phyloP scores from a whole-genome alignment of 805 yeast species.

The Ogataea neopini region DNA sequence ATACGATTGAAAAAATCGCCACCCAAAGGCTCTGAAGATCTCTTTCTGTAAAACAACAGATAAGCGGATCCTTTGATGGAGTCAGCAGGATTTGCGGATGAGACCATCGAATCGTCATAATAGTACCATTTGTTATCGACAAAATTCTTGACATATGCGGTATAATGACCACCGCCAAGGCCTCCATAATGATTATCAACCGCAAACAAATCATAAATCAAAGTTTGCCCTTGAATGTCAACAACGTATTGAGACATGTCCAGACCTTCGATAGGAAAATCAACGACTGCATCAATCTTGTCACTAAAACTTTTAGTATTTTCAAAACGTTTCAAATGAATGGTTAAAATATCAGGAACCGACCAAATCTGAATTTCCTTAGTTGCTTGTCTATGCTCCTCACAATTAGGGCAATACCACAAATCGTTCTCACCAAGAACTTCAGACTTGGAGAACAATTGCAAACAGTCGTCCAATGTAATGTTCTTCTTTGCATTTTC shows the following conservation, averaged over 20 bases:
- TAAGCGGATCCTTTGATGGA: conserved; percentile 81
- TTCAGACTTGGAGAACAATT: conserved; percentile 76
- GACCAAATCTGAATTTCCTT: conserved; percentile 91
- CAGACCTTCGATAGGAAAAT: conserved; percentile 82
- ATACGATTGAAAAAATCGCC: conserved; percentile 45
- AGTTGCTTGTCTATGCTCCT: conserved; percentile 86
- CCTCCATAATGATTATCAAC: conserved; percentile 97
- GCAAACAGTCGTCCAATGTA: conserved; percentile 72
- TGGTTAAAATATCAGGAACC: conserved; percentile 87
- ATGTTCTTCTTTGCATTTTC: conserved; percentile 41
- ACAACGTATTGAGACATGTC: conserved; percentile 66
- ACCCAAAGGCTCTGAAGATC: conserved; percentile 46
- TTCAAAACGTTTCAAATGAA: conserved; percentile 89
- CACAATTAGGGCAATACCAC: conserved; percentile 92
- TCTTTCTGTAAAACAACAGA: conserved; percentile 74
- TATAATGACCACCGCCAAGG: conserved; percentile 96
- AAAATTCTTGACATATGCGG: conserved; percentile 82
- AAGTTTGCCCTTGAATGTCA: conserved; percentile 36
- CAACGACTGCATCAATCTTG: conserved; percentile 81
- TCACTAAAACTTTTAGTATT: conserved; percentile 83
- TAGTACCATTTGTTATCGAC: conserved; percentile 83
- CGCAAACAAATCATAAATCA: conserved; percentile 82
- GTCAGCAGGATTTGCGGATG: conserved; percentile 56
- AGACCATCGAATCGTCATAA: conserved; percentile 82
- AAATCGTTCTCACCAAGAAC: conserved; percentile 83